Base-by-base conservation (phyloP, 2,329 filamentous ascomycete genomes). In the Helicocarpus griseus region DNA sequence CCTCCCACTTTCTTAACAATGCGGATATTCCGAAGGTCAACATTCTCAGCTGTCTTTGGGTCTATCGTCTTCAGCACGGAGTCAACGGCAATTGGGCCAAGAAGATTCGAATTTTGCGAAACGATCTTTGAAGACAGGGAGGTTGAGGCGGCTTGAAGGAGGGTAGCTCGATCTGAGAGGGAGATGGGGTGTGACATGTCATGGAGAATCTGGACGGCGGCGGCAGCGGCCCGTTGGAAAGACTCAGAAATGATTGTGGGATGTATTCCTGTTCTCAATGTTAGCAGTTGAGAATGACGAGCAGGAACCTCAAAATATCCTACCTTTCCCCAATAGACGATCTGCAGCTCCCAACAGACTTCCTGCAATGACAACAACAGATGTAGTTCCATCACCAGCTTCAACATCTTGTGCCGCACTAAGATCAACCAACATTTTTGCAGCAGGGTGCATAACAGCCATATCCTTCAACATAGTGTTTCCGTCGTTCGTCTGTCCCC, bases 391-490 rank as follows among this genome's bases (percentile, higher is more conserved):
- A 70, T 98, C 93, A 74, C 93, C 93, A 57, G 93, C 93, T 72
- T 98, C 93, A 55, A 98, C 89, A 76, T 98, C 93, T 71, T 98
- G 93, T 59, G 93, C 93, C 60, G 93, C 88, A 63, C 91, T 94
- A 56, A 98, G 81, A 71, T 98, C 90, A 65, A 98, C 93, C 60
- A 98, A 79, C 93, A 98, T 98, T 77, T 95, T 96, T 48, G 93
- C 93, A 46, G 94, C 95, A n/a, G 93, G 93, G 69, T 98, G 93
- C 86, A 98, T 89, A 60, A 98, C 93, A 59, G 88, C 87, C 93
- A 98, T 97, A 77, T 91, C 91, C 76, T 87, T 95, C 66, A 98
- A 76, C 91, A 98, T 98, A 53, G 93, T 98, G 76, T 94, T 95
- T 70, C 93, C 93, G 73, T 98, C 93, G 77, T 98, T 98, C 66